Evolutionary conservation across 106 monocot species (phyloP).

Genomic region (Acorus gramineus): DNA sequence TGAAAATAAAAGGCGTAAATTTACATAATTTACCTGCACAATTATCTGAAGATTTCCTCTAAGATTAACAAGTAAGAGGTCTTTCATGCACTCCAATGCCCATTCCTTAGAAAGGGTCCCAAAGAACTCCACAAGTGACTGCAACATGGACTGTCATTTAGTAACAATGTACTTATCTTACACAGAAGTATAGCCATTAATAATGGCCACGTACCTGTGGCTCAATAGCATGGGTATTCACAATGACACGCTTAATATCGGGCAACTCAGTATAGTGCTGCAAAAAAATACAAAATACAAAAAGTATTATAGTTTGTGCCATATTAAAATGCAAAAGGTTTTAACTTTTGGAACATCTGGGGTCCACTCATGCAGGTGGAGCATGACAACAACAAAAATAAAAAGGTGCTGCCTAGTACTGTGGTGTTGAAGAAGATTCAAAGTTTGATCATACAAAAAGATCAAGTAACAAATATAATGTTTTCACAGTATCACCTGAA

Average conservation of each 20-base stretch:
- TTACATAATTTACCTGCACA: conserved; percentile 55
- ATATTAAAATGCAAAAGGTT: not conserved
- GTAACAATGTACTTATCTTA: not conserved
- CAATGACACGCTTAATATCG: conserved; percentile 96
- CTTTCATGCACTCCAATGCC: conserved; percentile 99
- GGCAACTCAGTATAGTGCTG: conserved; percentile 94
- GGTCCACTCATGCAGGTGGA: too few relatives aligned
- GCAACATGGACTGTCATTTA: conserved; percentile 2
- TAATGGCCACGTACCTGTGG: conserved; percentile 68
- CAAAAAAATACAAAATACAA: conserved; percentile 5
- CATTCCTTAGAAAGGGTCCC: conserved; percentile 97
- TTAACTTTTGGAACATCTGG: not conserved
- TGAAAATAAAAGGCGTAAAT: too few relatives aligned
- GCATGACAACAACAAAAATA: too few relatives aligned
- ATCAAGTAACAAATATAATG: conserved; percentile 3
- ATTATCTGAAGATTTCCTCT: conserved; percentile 99
- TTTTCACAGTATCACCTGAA: conserved; percentile 34
- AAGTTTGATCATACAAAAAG: not conserved
- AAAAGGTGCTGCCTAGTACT: too few relatives aligned
- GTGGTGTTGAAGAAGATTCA: too few relatives aligned
- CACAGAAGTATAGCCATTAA: not conserved
- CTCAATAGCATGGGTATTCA: conserved; percentile 97
- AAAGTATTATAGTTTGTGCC: not conserved
- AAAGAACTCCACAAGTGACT: conserved; percentile 97
- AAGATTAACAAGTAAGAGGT: conserved; percentile 86